These are phyloP conservation scores for Termitomyces sp. DNA, from an alignment of 768 basidiomycete species.

Conservation along the genomic window DNA sequence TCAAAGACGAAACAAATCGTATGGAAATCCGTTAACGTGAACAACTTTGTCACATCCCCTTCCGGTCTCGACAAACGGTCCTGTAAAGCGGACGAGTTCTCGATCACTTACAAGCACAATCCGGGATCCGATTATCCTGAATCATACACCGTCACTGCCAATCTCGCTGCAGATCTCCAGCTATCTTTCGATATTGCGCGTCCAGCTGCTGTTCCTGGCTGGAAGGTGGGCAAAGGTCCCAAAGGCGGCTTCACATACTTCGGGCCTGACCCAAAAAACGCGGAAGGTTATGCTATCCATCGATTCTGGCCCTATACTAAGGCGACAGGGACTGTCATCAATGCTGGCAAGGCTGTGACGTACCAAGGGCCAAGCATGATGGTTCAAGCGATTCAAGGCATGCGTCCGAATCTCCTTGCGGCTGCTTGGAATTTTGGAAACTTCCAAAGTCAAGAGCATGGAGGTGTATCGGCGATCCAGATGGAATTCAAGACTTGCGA, in stretches of 20 bases:
- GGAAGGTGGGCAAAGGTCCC: conserved; percentile 72
- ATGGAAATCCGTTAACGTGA: conserved; percentile 89
- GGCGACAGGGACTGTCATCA: conserved; percentile 61
- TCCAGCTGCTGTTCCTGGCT: conserved; percentile 74
- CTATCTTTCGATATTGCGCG: conserved; percentile 73
- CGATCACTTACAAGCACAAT: conserved; percentile 62
- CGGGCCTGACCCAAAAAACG: conserved; percentile 7
- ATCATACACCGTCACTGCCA: conserved; percentile 75
- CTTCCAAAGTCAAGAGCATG: conserved; percentile 77
- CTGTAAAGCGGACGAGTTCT: conserved; percentile 81
- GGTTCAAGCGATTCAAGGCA: conserved; percentile 96
- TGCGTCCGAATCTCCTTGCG: conserved; percentile 94
- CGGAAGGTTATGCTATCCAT: conserved; percentile 13
- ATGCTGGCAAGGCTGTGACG: conserved; percentile 57
- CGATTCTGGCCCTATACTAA: conserved; percentile 10
- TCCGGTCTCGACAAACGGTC: conserved; percentile 83
- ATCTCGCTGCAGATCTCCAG: conserved; percentile 77
- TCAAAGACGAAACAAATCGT: conserved; percentile 67
- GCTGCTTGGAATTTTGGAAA: conserved; percentile 93
- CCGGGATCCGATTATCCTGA: conserved; percentile 65
- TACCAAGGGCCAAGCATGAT: conserved; percentile 78
- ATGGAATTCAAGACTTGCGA: conserved; percentile 94
- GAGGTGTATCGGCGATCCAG: conserved; percentile 81
- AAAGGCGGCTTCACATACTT: not conserved
- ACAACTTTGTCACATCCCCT: conserved; percentile 76